Evolutionary conservation across 2,329 filamentous ascomycete genomes (phyloP), one percentile per base, ranked within the genome.

Genomic region (Curvularia lunata): DNA sequence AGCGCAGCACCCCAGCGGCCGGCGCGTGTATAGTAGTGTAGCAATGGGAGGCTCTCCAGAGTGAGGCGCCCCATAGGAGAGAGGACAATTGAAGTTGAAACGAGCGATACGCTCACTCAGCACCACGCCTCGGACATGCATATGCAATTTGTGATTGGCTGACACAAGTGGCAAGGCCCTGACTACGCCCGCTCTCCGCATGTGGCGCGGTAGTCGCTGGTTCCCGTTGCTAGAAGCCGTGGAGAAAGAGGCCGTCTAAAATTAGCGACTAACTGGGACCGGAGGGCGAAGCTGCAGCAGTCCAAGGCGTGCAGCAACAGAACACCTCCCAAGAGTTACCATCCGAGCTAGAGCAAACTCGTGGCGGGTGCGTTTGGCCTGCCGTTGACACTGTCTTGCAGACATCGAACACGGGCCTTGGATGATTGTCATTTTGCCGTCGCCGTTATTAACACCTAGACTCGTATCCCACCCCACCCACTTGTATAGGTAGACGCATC

Each of bases 1-100:
- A 73, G 71, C 67, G 71, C 71, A 73, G 70, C 71, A 72, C 68
- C 66, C 64, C 64, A 54, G 57, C 61, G 58, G 57, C 58, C 61
- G 63, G 56, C 61, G 63, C 58, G 46, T 71, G 71, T 74, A 74
- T 56, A 59, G 61, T 47, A 32, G 43, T 21, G 28, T 47, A 47
- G 43, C 43, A 56, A 65, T 59, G 63, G 34, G 56, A 62, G 34
- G 16, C 34, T 18, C 51, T 64, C 60, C 6, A 65, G 59, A 53
- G 59, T 52, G 62, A 59, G 58, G 58, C 34, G 16, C 49, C 56
- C 56, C 30, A 52, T 59, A 54, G 58, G 43, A 65, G 58, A 63
- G 59, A 37, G n/a, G 34, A 37, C 59, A 63, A 67, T 63, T 47
- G 48, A 65, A 66, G 58, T 48, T 63, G 62, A 65, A 62, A 68